Percentiles rank a stretch among this genome's conserved stretches.
These are phyloP conservation scores for Furculomyces boomerangus DNA, from an alignment of 371 early-diverging fungal genomes.

Conservation along the genomic window DNA sequence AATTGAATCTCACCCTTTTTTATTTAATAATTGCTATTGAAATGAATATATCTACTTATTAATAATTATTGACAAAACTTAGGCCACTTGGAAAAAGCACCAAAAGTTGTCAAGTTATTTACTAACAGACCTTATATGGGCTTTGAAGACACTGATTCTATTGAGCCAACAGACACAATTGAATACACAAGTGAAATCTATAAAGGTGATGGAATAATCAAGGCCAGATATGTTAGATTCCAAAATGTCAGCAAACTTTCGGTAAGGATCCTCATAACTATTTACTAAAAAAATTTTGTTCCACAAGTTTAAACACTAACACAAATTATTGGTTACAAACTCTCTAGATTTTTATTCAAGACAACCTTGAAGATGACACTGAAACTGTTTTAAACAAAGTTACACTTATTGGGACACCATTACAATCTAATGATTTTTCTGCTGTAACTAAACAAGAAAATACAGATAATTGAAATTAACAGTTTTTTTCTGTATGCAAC, in stretches of 20 bases:
- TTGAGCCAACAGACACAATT: conserved; percentile 53
- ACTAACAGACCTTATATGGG: conserved; percentile 59
- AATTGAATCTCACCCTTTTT: background rate
- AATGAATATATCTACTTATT: background rate
- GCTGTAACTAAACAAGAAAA: background rate
- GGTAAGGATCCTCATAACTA: conserved; percentile 10
- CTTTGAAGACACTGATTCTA: conserved; percentile 70
- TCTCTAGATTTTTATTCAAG: conserved; percentile 39
- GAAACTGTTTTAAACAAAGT: conserved; percentile 60
- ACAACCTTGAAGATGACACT: conserved; percentile 68
- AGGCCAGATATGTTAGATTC: conserved; percentile 81
- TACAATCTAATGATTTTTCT: background rate
- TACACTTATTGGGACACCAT: conserved; percentile 46
- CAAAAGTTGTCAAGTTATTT: conserved; percentile 68
- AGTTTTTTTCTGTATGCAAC: too few species aligned
- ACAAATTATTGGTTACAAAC: background rate
- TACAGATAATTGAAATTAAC: too few species aligned
- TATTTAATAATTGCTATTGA: background rate
- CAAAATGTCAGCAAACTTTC: conserved; percentile 58
- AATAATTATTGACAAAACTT: conserved; percentile 1
- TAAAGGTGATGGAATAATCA: conserved; percentile 33
- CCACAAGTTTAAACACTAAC: too few species aligned
- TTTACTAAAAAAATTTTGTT: too few species aligned
- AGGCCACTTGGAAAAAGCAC: conserved; percentile 38
- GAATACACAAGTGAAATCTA: conserved; percentile 47